Base-by-base conservation (phyloP, 441 rosid genomes). In the Pelargonium fulgidum region DNA sequence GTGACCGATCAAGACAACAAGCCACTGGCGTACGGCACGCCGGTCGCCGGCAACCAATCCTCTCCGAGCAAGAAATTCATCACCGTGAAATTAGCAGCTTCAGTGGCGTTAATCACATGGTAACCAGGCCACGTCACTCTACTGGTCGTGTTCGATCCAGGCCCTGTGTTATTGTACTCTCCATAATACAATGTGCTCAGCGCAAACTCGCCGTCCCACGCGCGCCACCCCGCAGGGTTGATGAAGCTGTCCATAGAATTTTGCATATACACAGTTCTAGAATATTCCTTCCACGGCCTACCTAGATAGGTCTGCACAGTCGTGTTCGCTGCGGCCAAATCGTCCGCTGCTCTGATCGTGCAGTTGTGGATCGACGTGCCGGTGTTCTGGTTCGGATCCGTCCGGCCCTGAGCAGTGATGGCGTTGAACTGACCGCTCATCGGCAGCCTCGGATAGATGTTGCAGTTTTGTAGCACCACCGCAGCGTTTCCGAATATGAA, bases 401-500 rank as follows among this genome's bases (percentile, higher is more conserved):
- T 84, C 20, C 94, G 71, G 6, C 96, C 96, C 65, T 88, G 96
- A 4, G 96, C 96, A 0, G 92, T 87, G 50, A 90, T 80, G 22
- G 90, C 84, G 16, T 87, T 89, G 71, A 81, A 85, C 52, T 87
- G 89, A 1, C 91, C 91, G 3, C 64, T 70, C 80, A 78, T 76
- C 1, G 96, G 93, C 20, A 80, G 68, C 45, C 91, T 72, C 0
- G 93, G 82, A 62, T 80, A 80, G 17, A 89, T n/a, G 71, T 81
- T 85, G 72, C 93, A 86, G 61, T 82, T 80, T 16, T 87, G 91
- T 5, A 87, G 54, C 45, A 89, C 83, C 1, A 77, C 86, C 0
- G 91, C 93, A 0, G 90, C 91, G 20, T 89, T 87, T n/a, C 96
- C 93, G 1, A 87, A 87, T 66, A 89, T 88, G 68, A 87, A 92